These are phyloP conservation scores for Yarrowia osloensis DNA, from an alignment of 805 yeast species.

Conservation along the genomic window DNA sequence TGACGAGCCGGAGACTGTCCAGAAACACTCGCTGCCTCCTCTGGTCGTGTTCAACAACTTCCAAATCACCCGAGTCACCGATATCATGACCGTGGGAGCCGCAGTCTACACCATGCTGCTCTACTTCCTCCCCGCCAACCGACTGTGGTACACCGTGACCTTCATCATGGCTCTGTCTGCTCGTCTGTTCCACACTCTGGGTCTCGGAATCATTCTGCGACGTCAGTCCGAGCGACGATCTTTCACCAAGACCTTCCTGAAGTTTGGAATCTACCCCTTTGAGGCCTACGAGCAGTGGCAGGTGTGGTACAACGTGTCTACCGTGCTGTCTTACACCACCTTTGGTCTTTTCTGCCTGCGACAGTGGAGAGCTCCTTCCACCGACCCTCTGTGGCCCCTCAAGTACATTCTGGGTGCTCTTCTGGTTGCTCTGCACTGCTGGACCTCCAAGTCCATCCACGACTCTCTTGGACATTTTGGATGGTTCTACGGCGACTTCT, in stretches of 20 bases:
- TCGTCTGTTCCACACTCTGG: slow-evolving; percentile 54
- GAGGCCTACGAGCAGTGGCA: slow-evolving; percentile 76
- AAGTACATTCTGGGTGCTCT: slow-evolving; percentile 60
- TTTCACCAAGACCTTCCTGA: slow-evolving; percentile 65
- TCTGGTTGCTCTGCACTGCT: slow-evolving; percentile 59
- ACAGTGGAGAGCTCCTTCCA: slow-evolving; percentile 38
- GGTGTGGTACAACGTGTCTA: slow-evolving; percentile 54
- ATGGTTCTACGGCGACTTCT: slow-evolving; percentile 90
- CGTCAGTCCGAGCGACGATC: slow-evolving; percentile 61
- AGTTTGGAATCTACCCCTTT: slow-evolving; percentile 63
- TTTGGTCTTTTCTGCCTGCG: slow-evolving; percentile 43
- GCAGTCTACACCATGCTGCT: slow-evolving; percentile 48
- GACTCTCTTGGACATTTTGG: slow-evolving; percentile 78
- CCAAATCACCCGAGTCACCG: slow-evolving; percentile 63
- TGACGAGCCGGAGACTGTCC: slow-evolving; percentile 11
- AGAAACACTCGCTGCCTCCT: slow-evolving; percentile 34
- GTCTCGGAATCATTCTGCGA: slow-evolving; percentile 54
- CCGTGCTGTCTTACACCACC: slow-evolving; percentile 61
- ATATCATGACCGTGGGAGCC: slow-evolving; percentile 50
- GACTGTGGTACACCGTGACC: slow-evolving; percentile 43
- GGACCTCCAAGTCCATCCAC: slow-evolving; percentile 70
- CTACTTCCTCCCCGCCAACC: slow-evolving; percentile 39
- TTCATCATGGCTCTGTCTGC: slow-evolving; percentile 47
- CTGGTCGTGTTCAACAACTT: slow-evolving; percentile 65
- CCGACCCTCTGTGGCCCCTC: slow-evolving; percentile 45